Base-by-base conservation (phyloP, 495 filamentous ascomycete species). In the Letharia columbiana region DNA sequence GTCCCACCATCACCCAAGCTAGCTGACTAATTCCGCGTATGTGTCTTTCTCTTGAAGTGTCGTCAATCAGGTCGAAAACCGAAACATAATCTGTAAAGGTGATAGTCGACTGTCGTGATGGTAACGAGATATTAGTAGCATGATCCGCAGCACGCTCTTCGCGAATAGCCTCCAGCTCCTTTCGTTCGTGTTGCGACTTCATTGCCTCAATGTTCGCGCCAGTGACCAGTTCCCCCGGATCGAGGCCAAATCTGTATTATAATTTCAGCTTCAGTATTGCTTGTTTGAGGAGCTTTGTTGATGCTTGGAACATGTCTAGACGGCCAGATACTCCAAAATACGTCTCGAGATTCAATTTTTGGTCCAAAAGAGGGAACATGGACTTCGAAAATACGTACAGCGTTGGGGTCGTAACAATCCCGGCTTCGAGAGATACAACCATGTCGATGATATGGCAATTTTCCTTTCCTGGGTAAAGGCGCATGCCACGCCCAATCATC, bases 361-460 rank as follows among this genome's bases (percentile, higher is more conserved):
- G 54, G 20, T 35, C 54, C 31, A 18, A 23, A 37, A 33, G 39
- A 20, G 33, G 15, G 18, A 37, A 37, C 13, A 37, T 20, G 54
- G 13, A n/a, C 17, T 35, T 37, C 18, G 10, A 57, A 1, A 1
- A 57, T 57, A 57, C 54, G 33, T 57, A 57, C 12, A 99, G 78
- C 0, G 94, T 97, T 2, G 94, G 95, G 0, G 89, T 91, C 17
- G 91, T 92, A 2, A 96, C 80, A 61, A 99, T 88, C 0, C 95
- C 94, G 0, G 86, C 87, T 63, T 84, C 81, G 18, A 98, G 78
- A 17, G 85, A 88, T 0, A 91, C 86, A 1, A 98, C 94, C 90
- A 99, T 92, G 74, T 99, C 94, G 68, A 99, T 94, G 58, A 99
- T 80, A 74, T 97, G 94, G 69, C 94, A 99, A 71, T 98, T 84